Evolutionary conservation across 2,329 filamentous ascomycete species (phyloP).

Genomic region (Colletotrichum tabaci): DNA sequence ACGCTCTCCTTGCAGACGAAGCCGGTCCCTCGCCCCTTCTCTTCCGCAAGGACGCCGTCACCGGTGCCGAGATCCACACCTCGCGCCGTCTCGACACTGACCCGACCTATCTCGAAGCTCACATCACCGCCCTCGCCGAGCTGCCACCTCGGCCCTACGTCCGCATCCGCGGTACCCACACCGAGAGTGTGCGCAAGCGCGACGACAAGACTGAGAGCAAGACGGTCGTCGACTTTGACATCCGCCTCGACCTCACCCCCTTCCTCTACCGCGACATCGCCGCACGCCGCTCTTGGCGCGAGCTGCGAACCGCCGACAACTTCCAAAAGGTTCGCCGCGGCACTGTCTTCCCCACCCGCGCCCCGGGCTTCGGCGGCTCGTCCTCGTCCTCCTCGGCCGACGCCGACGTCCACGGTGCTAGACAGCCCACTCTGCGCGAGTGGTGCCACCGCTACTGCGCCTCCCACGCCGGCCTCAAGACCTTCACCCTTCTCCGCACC

Average conservation of each 20-base stretch:
- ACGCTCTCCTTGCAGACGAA: conserved; percentile 45
- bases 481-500: conserved; percentile 65
- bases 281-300: conserved; percentile 57
- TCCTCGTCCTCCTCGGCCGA: conserved; percentile 30
- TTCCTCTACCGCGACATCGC: conserved; percentile 66
- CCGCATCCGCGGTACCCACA: conserved; percentile 68
- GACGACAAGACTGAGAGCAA: conserved; percentile 62
- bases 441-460: conserved; percentile 81
- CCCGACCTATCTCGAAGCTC: conserved; percentile 58
- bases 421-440: conserved; percentile 51
- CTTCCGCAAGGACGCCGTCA: conserved; percentile 51
- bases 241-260: conserved; percentile 71
- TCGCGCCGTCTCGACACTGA: conserved; percentile 62
- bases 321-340: conserved; percentile 76
- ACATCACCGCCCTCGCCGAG: conserved; percentile 60
- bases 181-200: conserved; percentile 57
- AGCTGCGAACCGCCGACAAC: conserved; percentile 69
- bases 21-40: conserved; percentile 46
- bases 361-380: conserved; percentile 58
- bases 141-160: conserved; percentile 69
- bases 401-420: conserved; percentile 16
- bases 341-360: conserved; percentile 68
- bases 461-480: conserved; percentile 70
- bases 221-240: conserved; percentile 71
- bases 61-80: conserved; percentile 60